phyloP scores from a whole-genome alignment of 192 early-diverging fungal species.

The Radiomyces spectabilis region DNA sequence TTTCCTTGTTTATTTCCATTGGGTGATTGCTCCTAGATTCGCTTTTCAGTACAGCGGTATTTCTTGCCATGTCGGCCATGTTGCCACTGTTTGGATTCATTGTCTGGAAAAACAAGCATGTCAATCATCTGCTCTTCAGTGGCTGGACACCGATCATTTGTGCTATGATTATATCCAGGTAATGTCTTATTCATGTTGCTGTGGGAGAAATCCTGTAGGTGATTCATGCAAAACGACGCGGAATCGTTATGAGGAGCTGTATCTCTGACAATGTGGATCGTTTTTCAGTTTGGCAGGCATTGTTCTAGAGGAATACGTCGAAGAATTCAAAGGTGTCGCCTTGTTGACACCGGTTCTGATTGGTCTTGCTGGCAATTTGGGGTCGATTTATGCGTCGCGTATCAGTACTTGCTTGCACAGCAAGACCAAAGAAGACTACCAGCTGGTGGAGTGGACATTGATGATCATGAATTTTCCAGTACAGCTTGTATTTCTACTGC shows the following conservation, averaged over 20 bases:
- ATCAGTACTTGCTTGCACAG: slow-evolving; percentile 68
- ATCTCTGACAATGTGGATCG: too few species aligned
- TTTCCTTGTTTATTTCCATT: too few species aligned
- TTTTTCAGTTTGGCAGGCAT: slow-evolving; percentile 42
- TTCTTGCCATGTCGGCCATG: slow-evolving; percentile 29
- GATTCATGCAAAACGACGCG: too few species aligned
- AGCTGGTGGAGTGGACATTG: slow-evolving; percentile 47
- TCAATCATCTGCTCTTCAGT: slow-evolving; percentile 51
- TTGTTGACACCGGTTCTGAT: slow-evolving; percentile 41
- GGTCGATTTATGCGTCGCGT: slow-evolving; percentile 69
- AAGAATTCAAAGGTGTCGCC: slow-evolving; percentile 52
- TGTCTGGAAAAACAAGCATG: slow-evolving; percentile 53
- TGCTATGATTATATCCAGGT: slow-evolving; percentile 68
- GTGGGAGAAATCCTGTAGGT: too few species aligned
- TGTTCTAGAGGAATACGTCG: slow-evolving; percentile 55
- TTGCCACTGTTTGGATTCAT: slow-evolving; percentile 40
- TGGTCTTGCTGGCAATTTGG: slow-evolving; percentile 67
- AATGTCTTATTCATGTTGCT: not conserved
- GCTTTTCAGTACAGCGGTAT: slow-evolving; percentile 27
- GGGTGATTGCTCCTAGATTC: too few species aligned
- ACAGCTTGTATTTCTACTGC: slow-evolving; percentile 49
- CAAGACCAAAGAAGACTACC: slow-evolving; percentile 34
- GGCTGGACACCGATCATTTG: slow-evolving; percentile 74
- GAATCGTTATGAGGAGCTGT: too few species aligned
- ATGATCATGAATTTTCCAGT: slow-evolving; percentile 66